Evolutionary conservation across 805 yeast species (phyloP), one percentile per base, ranked within the genome.

Genomic region (Metschnikowia proteae): DNA sequence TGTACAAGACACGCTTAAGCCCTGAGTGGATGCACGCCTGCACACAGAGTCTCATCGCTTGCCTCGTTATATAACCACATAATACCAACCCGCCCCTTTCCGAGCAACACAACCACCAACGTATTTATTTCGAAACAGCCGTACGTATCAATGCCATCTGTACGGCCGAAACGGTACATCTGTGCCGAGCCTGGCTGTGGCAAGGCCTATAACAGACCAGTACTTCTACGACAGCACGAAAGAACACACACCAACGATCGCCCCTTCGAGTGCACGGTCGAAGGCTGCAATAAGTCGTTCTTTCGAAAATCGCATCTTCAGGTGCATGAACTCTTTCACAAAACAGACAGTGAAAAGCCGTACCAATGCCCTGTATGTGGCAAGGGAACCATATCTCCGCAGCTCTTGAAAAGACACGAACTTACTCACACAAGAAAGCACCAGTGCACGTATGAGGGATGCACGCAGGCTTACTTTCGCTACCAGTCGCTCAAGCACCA

Each of bases 371-470:
- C 81, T 0, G 62, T 75, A 1, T 94, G 99, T 62, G 83, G 84
- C 1, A 90, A 89, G 64, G 96, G 96, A 3, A 84, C 87, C 45
- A 84, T 83, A 45, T 78, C 96, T 0, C 64, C 64, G 45, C 98
- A 94, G 67, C 97, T 91, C 60, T 71, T 89, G 48, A 80, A 76
- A 52, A 76, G 96, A 46, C 99, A 94, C 64, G 89, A 84, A 66
- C 76, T 79, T 34, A 85, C 96, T 2, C 98, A 94, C 63, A 81
- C 82, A 3, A 70, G 64, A 46, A 42, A 46, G 22, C 53, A 46
- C 58, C 51, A 54, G 25, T 89, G 97, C 63, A 58, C 76, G 2
- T 70, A 76, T 54, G 83, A 76, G 25, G 80, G 73, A 2, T 94
- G 99, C 60, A 54, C 57, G 0, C 88, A 82, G 55, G 64, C 82